These are phyloP conservation scores for Mortierella polycephala DNA, from an alignment of 371 early-diverging fungal genomes.

Conservation along the genomic window DNA sequence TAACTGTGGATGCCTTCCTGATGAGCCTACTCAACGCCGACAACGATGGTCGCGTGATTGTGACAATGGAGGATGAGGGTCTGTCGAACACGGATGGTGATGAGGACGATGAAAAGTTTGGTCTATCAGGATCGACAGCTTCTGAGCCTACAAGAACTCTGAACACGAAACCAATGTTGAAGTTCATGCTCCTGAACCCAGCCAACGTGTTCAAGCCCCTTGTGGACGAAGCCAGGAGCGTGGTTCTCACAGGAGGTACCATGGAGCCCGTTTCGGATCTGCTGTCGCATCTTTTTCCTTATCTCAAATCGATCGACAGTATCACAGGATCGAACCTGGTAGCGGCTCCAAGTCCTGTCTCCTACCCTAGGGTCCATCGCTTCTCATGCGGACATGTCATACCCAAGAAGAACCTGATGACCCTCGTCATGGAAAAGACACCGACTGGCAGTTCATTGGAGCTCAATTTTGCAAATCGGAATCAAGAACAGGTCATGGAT, in stretches of 20 bases:
- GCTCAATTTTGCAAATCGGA: conserved; percentile 80
- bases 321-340: conserved; percentile 3
- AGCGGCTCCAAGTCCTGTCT: conserved; percentile 5
- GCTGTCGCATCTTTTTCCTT: conserved; percentile 50
- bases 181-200: conserved; percentile 88
- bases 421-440: conserved; percentile 71
- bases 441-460: conserved; percentile 71
- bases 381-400: conserved; percentile 88
- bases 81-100: background rate
- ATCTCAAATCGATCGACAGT: conserved; percentile 26
- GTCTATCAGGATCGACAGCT: background rate
- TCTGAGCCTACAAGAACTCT: conserved; percentile 11
- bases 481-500: conserved; percentile 69
- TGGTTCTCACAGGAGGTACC: conserved; percentile 96
- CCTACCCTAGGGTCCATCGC: conserved; percentile 66
- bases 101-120: conserved; percentile 1
- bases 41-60: conserved; percentile 76
- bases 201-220: conserved; percentile 84
- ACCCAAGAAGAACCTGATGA: conserved; percentile 71
- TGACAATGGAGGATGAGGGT: conserved; percentile 49
- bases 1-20: conserved; percentile 66
- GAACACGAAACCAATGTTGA: conserved; percentile 56
- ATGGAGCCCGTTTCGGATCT: conserved; percentile 85
- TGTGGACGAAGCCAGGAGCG: conserved; percentile 81
- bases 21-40: conserved; percentile 71